Base-by-base conservation (phyloP, 768 basidiomycete genomes). In the Phallus indusiatus region DNA sequence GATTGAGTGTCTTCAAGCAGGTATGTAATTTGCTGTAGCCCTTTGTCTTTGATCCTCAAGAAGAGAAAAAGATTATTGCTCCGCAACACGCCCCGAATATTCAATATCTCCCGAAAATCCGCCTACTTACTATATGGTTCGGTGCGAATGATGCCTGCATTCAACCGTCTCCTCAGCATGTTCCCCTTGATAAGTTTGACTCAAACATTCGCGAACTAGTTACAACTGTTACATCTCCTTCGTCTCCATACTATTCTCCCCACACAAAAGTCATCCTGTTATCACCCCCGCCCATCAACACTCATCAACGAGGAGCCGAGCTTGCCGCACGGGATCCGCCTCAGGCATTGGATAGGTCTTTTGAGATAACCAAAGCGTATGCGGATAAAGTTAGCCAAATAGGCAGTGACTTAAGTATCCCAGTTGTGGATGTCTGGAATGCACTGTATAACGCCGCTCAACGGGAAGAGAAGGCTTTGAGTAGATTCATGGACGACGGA, bases 141-240 rank as follows among this genome's bases (percentile, higher is more conserved):
- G 93, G 93, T 52, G 85, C 85, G 16, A 97, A 97, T 71, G 94
- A 97, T 69, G 82, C 94, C 6, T 82, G 80, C 64, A 75, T 89
- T 53, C 69, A 72, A 28, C 80, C 79, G 0, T 82, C 78, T 18
- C 71, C 75, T 16, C 94, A 95, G 67, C 86, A 92, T 67, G 87
- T 94, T 48, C 86, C 91, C 2, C 72, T 89, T 24, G 70, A 75
- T 18, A 74, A 75, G 52, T 95, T 83, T 75, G 77, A 73, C 35
- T 68, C 71, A 53, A 94, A 94, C 67, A 72, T 95, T 48, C 69
- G 69, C 52, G 69, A 75, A 28, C 81, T 94, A 65, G 73, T 94
- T 60, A 66, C 76, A 37, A 75, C 84, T 67, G 76, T 92, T 50
- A 80, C 75, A 53, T 80, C 81, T 1, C 79, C 87, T 0, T 69